phyloP scores from a whole-genome alignment of 2,329 filamentous ascomycete species.

The Parasarocladium wereldwijsianum region DNA sequence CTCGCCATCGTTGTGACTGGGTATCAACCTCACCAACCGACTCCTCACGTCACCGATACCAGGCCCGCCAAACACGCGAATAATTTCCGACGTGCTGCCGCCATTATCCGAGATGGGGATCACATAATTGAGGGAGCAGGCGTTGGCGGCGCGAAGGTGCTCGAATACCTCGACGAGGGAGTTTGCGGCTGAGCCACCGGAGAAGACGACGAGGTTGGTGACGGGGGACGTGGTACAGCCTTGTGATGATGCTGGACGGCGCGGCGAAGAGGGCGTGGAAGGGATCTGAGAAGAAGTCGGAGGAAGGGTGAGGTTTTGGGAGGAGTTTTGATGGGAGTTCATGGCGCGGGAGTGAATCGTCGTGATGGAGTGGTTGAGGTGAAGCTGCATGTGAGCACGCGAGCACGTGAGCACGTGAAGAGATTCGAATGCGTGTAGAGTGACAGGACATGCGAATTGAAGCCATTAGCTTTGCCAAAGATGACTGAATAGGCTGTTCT shows the following conservation, averaged over 20 bases:
- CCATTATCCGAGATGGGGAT: constrained; percentile 96
- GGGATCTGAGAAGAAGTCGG: too few species aligned
- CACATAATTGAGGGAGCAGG: constrained; percentile 62
- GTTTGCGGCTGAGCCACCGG: constrained; percentile 87
- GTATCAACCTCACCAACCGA: constrained; percentile 80
- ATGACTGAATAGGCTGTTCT: too few species aligned
- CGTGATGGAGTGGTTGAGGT: too few species aligned
- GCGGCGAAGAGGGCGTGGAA: too few species aligned
- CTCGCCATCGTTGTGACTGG: constrained; percentile 37
- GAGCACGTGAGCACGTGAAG: too few species aligned
- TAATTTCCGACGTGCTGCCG: constrained; percentile 83
- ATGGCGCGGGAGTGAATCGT: too few species aligned
- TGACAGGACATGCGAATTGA: too few species aligned
- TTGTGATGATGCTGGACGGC: background rate
- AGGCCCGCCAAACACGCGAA: constrained; percentile 86
- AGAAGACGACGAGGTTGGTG: constrained; percentile 62
- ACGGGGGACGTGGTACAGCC: constrained; percentile 5
- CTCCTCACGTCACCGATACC: constrained; percentile 39
- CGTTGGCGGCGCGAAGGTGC: constrained; percentile 45
- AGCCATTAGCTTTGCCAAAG: too few species aligned
- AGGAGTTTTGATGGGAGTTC: too few species aligned
- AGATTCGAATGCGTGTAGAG: too few species aligned
- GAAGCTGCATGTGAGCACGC: too few species aligned
- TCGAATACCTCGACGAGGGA: constrained; percentile 85
- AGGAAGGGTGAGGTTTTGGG: too few species aligned